A percentile compares a stretch with the other conserved stretches of the same genome.
These are phyloP conservation scores for Huntiella abstrusa DNA, from an alignment of 2,329 filamentous ascomycete genomes.

Conservation along the genomic window DNA sequence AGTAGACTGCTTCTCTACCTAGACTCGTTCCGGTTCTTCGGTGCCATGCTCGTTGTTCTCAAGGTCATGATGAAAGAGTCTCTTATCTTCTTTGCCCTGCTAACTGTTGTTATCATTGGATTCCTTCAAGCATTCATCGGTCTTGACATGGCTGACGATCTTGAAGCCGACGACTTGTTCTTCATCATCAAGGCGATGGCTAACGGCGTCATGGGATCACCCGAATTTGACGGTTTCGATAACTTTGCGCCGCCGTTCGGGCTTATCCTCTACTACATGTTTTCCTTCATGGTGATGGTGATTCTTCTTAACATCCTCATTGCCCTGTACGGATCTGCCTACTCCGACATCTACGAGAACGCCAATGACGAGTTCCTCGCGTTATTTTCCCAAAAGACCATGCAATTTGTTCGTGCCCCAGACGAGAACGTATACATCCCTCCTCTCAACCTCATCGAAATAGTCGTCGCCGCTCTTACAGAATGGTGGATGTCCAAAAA, in stretches of 20 bases:
- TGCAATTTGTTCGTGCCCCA: constrained; percentile 89
- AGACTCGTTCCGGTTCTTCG: constrained; percentile 88
- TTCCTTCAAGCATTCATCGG: constrained; percentile 93
- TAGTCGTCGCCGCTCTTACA: constrained; percentile 57
- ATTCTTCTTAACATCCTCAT: constrained; percentile 90
- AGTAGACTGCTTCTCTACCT: constrained; percentile 78
- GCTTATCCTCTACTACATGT: constrained; percentile 89
- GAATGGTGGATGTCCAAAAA: constrained; percentile 86
- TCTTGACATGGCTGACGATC: constrained; percentile 64
- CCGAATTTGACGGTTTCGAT: constrained; percentile 78
- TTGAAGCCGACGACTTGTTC: constrained; percentile 44
- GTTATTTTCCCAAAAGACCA: constrained; percentile 80
- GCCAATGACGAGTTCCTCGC: constrained; percentile 91
- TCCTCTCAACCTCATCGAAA: constrained; percentile 84
- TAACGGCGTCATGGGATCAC: constrained; percentile 79
- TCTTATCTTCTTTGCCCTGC: constrained; percentile 85
- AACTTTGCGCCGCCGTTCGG: constrained; percentile 85
- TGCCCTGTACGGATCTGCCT: constrained; percentile 89
- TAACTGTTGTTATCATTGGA: constrained; percentile 63
- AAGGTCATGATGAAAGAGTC: constrained; percentile 92
- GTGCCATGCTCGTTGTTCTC: constrained; percentile 90
- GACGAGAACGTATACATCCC: constrained; percentile 98
- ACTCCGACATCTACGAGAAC: constrained; percentile 85
- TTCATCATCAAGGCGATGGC: constrained; percentile 71
- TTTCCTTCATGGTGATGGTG: constrained; percentile 91